phyloP scores from a whole-genome alignment of 768 basidiomycete genomes.

The Panaeolus cyanescens region DNA sequence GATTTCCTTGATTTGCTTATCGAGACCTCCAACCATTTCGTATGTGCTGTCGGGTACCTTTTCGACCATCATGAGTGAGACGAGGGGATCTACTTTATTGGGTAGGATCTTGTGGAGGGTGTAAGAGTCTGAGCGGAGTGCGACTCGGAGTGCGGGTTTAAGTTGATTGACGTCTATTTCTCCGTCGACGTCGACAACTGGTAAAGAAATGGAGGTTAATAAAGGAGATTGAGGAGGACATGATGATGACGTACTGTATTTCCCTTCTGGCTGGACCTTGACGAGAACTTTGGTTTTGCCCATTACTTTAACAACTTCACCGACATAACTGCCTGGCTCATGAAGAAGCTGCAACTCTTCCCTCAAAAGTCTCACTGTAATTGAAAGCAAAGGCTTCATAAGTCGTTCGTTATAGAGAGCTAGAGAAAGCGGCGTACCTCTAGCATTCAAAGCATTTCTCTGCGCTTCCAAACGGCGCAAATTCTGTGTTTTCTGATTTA shows the following conservation, averaged over 20 bases:
- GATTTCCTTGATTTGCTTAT: slow-evolving; percentile 99
- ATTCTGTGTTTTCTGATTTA: slow-evolving; percentile 97
- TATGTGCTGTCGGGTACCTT: slow-evolving; percentile 99
- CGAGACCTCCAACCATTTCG: slow-evolving; percentile 99
- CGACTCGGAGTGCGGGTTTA: slow-evolving; percentile 87
- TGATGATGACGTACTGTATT: slow-evolving; percentile 78
- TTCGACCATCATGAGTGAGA: slow-evolving; percentile 99
- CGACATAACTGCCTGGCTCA: slow-evolving; percentile 96
- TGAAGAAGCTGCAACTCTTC: slow-evolving; percentile 93
- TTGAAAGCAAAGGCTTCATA: background rate
- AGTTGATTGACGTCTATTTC: slow-evolving; percentile 82
- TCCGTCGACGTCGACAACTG: slow-evolving; percentile 92
- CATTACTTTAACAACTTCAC: slow-evolving; percentile 98
- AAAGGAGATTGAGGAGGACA: background rate
- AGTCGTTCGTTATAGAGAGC: background rate
- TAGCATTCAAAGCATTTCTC: slow-evolving; percentile 93
- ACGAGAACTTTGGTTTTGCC: slow-evolving; percentile 98
- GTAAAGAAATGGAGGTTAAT: background rate
- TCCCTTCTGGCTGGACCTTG: slow-evolving; percentile 98
- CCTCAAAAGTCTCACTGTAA: slow-evolving; percentile 78
- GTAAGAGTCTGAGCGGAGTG: slow-evolving; percentile 94
- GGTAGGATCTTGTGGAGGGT: slow-evolving; percentile 96
- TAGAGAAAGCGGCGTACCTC: slow-evolving; percentile 60
- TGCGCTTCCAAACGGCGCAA: slow-evolving; percentile 94
- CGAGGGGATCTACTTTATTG: slow-evolving; percentile 97